Evolutionary conservation across 257 asterid species (phyloP).

Genomic region (Fraxinus cuspidata): DNA sequence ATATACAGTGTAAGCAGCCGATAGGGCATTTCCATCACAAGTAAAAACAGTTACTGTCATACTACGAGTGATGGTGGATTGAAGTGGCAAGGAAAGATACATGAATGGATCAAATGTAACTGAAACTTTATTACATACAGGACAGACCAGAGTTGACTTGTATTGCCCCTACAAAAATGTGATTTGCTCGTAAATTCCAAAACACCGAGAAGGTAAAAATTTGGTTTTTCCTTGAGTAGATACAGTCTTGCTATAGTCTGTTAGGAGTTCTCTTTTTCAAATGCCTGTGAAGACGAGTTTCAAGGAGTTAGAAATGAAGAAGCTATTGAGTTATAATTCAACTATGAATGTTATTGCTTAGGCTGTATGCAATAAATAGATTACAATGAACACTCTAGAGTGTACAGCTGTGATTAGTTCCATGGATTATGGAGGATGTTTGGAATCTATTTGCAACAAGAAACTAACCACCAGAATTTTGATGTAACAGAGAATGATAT

Average conservation of each 20-base stretch:
- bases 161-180: conserved; percentile 80
- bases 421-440: too few species aligned
- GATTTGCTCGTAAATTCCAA: conserved; percentile 1
- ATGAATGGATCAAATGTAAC: conserved; percentile 97
- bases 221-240: neutral
- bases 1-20: conserved; percentile 76
- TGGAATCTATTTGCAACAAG: too few species aligned
- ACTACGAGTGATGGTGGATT: conserved; percentile 77
- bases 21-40: conserved; percentile 90
- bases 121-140: conserved; percentile 86
- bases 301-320: too few species aligned
- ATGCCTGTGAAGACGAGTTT: neutral
- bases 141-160: conserved; percentile 98
- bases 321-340: too few species aligned
- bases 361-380: too few species aligned
- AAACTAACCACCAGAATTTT: too few species aligned
- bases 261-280: neutral
- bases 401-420: too few species aligned
- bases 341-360: too few species aligned
- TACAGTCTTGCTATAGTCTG: neutral
- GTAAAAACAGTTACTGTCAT: conserved; percentile 94
- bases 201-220: neutral
- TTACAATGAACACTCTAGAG: too few species aligned
- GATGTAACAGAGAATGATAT: too few species aligned
- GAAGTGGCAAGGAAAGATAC: conserved; percentile 96